Evolutionary conservation across 2,329 filamentous ascomycete genomes (phyloP).

Genomic region (Aspergillus candidus): DNA sequence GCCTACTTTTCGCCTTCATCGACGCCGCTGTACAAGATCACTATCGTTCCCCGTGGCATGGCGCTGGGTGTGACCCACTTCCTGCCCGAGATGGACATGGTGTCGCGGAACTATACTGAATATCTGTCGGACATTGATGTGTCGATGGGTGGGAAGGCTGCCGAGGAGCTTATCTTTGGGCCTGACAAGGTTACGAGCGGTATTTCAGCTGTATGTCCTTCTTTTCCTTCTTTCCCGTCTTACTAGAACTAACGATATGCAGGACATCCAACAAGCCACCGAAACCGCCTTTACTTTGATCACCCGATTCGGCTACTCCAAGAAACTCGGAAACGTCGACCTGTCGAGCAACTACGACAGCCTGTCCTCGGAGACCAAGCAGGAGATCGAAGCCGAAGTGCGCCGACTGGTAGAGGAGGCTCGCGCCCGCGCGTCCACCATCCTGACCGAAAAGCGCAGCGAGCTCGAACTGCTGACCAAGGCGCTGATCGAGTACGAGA

Average conservation of each 20-base stretch:
- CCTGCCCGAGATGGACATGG: constrained; percentile 86
- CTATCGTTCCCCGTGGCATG: constrained; percentile 85
- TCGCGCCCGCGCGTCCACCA: constrained; percentile 62
- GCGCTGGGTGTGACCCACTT: constrained; percentile 81
- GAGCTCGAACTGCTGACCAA: constrained; percentile 84
- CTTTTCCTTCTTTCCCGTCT: neutral
- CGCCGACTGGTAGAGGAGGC: constrained; percentile 77
- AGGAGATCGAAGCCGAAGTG: constrained; percentile 82
- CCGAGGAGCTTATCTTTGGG: constrained; percentile 84
- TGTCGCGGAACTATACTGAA: constrained; percentile 79
- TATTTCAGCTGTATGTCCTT: constrained; percentile 62
- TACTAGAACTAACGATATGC: constrained; percentile 12
- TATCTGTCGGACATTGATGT: constrained; percentile 75
- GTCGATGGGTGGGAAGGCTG: constrained; percentile 78
- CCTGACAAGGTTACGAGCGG: constrained; percentile 87
- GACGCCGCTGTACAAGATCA: constrained; percentile 88
- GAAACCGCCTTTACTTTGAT: constrained; percentile 80
- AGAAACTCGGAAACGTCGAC: constrained; percentile 81
- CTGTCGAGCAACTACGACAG: constrained; percentile 72
- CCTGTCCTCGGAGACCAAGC: constrained; percentile 79
- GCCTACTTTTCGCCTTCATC: constrained; percentile 72
- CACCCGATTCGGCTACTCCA: constrained; percentile 82
- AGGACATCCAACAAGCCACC: constrained; percentile 83
- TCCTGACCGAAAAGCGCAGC: constrained; percentile 68
- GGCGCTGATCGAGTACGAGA: constrained; percentile 91